Conservation (phyloP, 2,329 filamentous ascomycete species). For the Macrophomina pseudophaseolina region DNA sequence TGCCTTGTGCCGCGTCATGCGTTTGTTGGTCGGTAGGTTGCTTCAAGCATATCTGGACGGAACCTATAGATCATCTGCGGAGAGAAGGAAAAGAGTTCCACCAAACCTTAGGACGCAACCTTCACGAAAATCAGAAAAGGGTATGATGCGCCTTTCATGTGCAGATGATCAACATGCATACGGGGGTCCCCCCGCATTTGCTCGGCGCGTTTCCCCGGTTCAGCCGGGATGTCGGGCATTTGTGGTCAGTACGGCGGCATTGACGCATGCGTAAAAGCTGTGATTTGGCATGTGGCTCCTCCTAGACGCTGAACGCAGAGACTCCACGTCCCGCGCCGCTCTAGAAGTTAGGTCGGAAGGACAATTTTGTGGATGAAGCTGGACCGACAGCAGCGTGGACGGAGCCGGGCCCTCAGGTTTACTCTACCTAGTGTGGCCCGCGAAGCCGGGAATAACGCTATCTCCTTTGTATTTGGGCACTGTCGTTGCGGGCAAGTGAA, state of each 20-base stretch:
- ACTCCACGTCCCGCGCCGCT: neutral
- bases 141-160: neutral
- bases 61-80: neutral
- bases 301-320: neutral
- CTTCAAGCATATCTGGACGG: too few relatives aligned
- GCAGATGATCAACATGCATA: neutral
- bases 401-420: too few relatives aligned
- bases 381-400: neutral
- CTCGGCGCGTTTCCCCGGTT: neutral
- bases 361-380: slow-evolving; percentile 1
- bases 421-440: too few relatives aligned
- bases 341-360: neutral
- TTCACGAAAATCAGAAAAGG: neutral
- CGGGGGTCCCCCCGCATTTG: neutral
- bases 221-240: neutral
- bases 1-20: too few relatives aligned
- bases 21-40: too few relatives aligned
- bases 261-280: neutral
- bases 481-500: too few relatives aligned
- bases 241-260: neutral
- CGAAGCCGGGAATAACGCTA: too few relatives aligned
- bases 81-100: too few relatives aligned
- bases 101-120: too few relatives aligned
- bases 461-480: too few relatives aligned
- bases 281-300: neutral